phyloP scores from a whole-genome alignment of 1,139 yeast genomes.

The Kodamaea alishanica region DNA sequence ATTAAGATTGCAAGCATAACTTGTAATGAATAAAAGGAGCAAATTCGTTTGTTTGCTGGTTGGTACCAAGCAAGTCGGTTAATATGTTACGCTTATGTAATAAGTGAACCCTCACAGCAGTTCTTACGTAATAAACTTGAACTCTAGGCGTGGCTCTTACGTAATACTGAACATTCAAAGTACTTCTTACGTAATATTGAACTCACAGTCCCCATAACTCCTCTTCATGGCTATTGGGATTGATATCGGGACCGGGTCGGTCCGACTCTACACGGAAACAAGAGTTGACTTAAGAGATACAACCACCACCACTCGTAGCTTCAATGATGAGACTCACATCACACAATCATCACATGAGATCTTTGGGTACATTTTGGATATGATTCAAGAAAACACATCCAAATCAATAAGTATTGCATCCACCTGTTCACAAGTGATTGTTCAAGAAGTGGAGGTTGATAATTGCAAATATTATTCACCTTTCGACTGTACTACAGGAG shows the following conservation, averaged over 20 bases:
- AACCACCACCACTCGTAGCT: conserved; percentile 18
- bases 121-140: too few relatives aligned
- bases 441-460: conserved; percentile 12
- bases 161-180: too few relatives aligned
- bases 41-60: too few relatives aligned
- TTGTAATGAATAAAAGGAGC: too few relatives aligned
- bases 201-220: too few relatives aligned
- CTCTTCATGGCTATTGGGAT: conserved; percentile 40
- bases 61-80: too few relatives aligned
- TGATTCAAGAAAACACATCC: neutral
- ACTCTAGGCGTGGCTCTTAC: too few relatives aligned
- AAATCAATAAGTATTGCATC: conserved; percentile 35
- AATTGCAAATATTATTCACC: conserved; percentile 23
- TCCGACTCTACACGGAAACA: conserved; percentile 34
- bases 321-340: conserved; percentile 13
- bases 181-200: too few relatives aligned
- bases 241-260: conserved; percentile 54
- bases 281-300: conserved; percentile 11
- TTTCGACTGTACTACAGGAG: conserved; percentile 16
- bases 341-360: conserved; percentile 48
- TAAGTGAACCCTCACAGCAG: too few relatives aligned
- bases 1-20: too few relatives aligned
- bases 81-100: too few relatives aligned
- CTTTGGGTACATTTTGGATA: conserved; percentile 9
- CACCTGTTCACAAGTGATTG: conserved; percentile 53